phyloP scores from a whole-genome alignment of 2,329 filamentous ascomycete genomes.

The Raffaelea albimanens region DNA sequence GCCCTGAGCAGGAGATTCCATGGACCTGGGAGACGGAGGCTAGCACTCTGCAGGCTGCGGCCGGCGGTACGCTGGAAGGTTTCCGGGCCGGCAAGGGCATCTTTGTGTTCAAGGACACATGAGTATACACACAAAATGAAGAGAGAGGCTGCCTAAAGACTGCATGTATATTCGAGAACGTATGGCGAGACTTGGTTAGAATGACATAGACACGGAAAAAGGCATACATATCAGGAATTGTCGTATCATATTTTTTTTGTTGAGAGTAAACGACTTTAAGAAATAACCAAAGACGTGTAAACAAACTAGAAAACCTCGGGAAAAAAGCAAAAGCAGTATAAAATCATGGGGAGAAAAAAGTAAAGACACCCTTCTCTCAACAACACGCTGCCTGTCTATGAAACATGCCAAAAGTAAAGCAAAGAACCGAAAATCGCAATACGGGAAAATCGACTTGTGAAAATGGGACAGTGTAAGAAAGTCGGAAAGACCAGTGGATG shows the following conservation, averaged over 20 bases:
- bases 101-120: slow-evolving; percentile 66
- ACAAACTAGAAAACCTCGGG: neutral
- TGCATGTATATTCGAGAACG: too few relatives aligned
- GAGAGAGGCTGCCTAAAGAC: too few relatives aligned
- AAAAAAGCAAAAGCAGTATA: neutral
- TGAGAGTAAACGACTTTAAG: neutral
- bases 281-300: slow-evolving; percentile 2
- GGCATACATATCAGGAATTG: neutral
- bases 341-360: neutral
- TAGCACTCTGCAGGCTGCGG: slow-evolving; percentile 57
- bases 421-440: neutral
- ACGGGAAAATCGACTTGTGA: neutral
- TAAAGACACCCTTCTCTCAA: neutral
- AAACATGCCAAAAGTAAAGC: neutral
- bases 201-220: neutral
- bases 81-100: slow-evolving; percentile 84
- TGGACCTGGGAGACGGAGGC: slow-evolving; percentile 79
- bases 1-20: slow-evolving; percentile 68
- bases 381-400: too few relatives aligned
- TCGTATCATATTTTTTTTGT: slow-evolving; percentile 3
- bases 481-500: neutral
- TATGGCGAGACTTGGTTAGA: too few relatives aligned
- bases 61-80: slow-evolving; percentile 74
- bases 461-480: neutral
- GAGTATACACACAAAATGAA: slow-evolving; percentile 20